Evolutionary conservation across 306 rosid genomes (phyloP).

Genomic region (Alnus glutinosa): DNA sequence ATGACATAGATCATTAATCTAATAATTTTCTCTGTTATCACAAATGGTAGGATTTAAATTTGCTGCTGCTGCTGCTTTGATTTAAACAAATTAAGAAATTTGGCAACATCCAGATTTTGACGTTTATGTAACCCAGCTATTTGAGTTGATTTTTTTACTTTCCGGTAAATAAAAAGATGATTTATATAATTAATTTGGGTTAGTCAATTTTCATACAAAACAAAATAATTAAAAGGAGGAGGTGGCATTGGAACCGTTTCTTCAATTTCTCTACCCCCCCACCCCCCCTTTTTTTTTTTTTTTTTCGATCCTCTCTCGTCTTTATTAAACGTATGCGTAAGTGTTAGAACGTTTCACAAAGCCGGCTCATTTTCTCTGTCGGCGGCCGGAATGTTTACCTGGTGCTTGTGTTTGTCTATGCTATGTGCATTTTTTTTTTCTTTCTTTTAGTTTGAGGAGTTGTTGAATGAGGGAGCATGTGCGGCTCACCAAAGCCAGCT

Average conservation of each 20-base stretch:
- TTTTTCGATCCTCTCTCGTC: neutral
- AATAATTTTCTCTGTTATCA: neutral
- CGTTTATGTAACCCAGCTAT: neutral
- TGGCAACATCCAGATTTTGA: neutral
- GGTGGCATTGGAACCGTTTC: neutral
- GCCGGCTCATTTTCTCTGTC: constrained; percentile 33
- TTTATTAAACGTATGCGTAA: neutral
- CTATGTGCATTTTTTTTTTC: neutral
- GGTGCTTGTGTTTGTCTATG: neutral
- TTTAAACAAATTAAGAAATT: neutral
- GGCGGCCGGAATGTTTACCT: constrained; percentile 54
- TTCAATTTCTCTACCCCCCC: too few relatives aligned
- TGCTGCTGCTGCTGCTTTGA: neutral
- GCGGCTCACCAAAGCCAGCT: neutral
- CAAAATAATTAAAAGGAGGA: neutral
- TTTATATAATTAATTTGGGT: neutral
- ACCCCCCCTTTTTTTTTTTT: too few relatives aligned
- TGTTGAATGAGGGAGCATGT: neutral
- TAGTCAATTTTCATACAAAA: neutral
- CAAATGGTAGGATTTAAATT: neutral
- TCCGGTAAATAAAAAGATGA: neutral
- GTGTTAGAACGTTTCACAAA: constrained; percentile 17
- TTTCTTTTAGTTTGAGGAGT: neutral
- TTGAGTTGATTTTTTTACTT: neutral
- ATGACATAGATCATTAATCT: neutral